Conservation (phyloP, 2,329 filamentous ascomycete genomes). For the Didymella arachidicola region DNA sequence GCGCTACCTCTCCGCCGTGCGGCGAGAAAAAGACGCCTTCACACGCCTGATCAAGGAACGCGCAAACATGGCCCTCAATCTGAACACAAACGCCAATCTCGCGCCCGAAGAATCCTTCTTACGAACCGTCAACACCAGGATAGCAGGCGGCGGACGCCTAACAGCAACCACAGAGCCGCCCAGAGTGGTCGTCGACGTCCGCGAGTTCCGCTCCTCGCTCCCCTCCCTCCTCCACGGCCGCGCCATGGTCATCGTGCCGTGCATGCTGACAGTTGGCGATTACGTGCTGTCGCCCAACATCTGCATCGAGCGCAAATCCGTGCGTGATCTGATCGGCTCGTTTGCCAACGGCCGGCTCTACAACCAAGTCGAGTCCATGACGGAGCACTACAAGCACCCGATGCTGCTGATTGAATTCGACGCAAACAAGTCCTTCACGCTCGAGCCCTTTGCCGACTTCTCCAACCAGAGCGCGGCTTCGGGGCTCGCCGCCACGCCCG, state of each 20-base stretch:
- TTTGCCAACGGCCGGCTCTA: constrained; percentile 92
- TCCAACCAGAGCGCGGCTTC: constrained; percentile 60
- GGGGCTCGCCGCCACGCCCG: constrained; percentile 64
- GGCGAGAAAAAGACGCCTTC: constrained; percentile 96
- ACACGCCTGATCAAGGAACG: constrained; percentile 94
- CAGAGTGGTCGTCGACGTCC: constrained; percentile 91
- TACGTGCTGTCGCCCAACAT: constrained; percentile 92
- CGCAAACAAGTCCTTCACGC: constrained; percentile 94
- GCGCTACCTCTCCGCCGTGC: constrained; percentile 84
- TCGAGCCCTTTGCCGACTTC: constrained; percentile 67
- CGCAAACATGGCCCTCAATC: constrained; percentile 87
- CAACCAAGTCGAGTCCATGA: constrained; percentile 92
- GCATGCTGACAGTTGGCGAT: constrained; percentile 95
- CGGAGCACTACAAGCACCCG: constrained; percentile 85
- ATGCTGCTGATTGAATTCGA: constrained; percentile 98
- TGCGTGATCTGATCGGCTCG: constrained; percentile 88
- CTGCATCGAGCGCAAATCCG: constrained; percentile 92
- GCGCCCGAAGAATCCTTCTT: constrained; percentile 92
- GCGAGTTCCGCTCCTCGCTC: constrained; percentile 92
- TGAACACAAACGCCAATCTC: constrained; percentile 70
- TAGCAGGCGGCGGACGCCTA: constrained; percentile 88
- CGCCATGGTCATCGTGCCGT: constrained; percentile 87
- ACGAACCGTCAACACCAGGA: constrained; percentile 93
- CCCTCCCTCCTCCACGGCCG: constrained; percentile 90
- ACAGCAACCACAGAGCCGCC: constrained; percentile 85